A percentile compares a stretch with the other conserved stretches of the same genome.
Evolutionary conservation across 2,329 filamentous ascomycete species (phyloP).

Genomic region (Claviceps lovelessii): DNA sequence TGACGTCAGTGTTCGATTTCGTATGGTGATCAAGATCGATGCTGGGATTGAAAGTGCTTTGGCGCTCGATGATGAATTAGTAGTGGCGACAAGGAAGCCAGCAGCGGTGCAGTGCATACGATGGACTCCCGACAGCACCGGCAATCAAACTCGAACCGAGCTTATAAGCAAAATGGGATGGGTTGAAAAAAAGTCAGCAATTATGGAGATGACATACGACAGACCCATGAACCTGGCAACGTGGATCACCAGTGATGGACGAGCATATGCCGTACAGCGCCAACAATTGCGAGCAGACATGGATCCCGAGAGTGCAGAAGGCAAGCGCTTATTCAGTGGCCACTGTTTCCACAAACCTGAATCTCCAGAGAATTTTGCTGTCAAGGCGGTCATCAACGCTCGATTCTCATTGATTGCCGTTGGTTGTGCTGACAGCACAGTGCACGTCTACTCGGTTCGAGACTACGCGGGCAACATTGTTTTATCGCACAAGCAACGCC

Average conservation of each 20-base stretch:
- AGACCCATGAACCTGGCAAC: slow-evolving; percentile 90
- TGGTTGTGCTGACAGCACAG: slow-evolving; percentile 62
- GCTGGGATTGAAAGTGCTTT: slow-evolving; percentile 81
- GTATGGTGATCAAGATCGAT: slow-evolving; percentile 96
- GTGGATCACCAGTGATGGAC: slow-evolving; percentile 81
- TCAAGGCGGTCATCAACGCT: slow-evolving; percentile 75
- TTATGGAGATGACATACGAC: slow-evolving; percentile 82
- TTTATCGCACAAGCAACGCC: slow-evolving; percentile 61
- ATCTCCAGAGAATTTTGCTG: slow-evolving; percentile 43
- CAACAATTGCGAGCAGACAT: slow-evolving; percentile 27
- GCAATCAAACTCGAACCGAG: slow-evolving; percentile 80
- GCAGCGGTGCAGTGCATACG: slow-evolving; percentile 93
- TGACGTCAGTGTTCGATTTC: slow-evolving; percentile 81
- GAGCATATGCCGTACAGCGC: slow-evolving; percentile 81
- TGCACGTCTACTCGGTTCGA: slow-evolving; percentile 81
- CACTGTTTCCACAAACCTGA: slow-evolving; percentile 77
- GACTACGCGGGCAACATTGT: slow-evolving; percentile 92
- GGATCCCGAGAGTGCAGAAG: slow-evolving; percentile 29
- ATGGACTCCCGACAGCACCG: slow-evolving; percentile 73
- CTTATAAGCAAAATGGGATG: slow-evolving; percentile 76
- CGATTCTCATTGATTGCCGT: slow-evolving; percentile 87
- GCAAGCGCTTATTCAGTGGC: slow-evolving; percentile 66
- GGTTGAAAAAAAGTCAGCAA: slow-evolving; percentile 61
- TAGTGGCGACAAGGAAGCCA: slow-evolving; percentile 83
- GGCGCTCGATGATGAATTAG: slow-evolving; percentile 79